phyloP scores from a whole-genome alignment of 805 yeast genomes.

The Kurtzmaniella fragi region DNA sequence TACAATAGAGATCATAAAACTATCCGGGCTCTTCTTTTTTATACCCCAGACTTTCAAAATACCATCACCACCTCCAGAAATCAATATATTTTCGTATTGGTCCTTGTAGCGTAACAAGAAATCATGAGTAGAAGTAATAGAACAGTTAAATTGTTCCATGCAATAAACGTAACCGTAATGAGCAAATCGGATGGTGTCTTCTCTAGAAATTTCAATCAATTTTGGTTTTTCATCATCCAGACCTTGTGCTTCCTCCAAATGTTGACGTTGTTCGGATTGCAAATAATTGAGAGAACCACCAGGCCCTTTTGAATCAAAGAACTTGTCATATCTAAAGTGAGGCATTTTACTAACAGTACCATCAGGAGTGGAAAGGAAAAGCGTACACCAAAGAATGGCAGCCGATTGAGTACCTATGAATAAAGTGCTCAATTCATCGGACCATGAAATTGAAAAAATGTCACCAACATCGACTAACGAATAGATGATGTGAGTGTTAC shows the following conservation, averaged over 20 bases:
- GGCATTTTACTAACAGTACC: conserved; percentile 13
- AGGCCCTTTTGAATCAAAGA: conserved; percentile 88
- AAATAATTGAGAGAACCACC: conserved; percentile 47
- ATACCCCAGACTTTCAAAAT: conserved; percentile 72
- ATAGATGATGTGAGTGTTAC: conserved; percentile 65
- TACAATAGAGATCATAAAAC: conserved; percentile 8
- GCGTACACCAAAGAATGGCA: conserved; percentile 66
- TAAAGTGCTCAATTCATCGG: conserved; percentile 51
- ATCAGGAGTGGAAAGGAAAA: conserved; percentile 4
- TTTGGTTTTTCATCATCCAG: conserved; percentile 9
- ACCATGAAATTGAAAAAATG: conserved; percentile 77
- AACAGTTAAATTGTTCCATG: conserved; percentile 33
- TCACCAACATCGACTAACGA: conserved; percentile 89
- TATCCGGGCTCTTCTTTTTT: conserved; percentile 1
- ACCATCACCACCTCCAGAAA: conserved; percentile 87
- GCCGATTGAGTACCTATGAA: conserved; percentile 94
- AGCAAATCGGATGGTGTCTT: conserved; percentile 71
- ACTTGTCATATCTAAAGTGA: conserved; percentile 68
- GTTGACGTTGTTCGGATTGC: conserved; percentile 20
- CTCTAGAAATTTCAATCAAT: conserved; percentile 62
- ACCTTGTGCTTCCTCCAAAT: conserved; percentile 14
- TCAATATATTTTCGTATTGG: conserved; percentile 15
- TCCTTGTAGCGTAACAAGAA: conserved; percentile 13
- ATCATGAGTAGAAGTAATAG: conserved; percentile 8
- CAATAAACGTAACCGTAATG: conserved; percentile 89